Conservation (phyloP, 164 flowering plant genomes). For the Malania oleifera region DNA sequence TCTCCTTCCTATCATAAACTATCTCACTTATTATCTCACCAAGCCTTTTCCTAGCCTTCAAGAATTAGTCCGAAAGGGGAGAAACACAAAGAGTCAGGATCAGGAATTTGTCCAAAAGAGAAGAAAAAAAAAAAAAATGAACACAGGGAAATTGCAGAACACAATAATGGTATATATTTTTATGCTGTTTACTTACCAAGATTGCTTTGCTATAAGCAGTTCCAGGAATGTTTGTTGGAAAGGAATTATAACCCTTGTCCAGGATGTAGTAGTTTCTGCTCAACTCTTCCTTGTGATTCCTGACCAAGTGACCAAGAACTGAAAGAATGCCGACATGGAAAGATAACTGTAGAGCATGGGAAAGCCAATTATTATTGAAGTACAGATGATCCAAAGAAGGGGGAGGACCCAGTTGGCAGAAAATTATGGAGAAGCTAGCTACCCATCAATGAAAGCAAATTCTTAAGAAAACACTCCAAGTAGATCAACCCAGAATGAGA, state of each 20-base stretch:
- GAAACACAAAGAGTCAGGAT: neutral
- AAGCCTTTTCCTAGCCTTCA: slow-evolving; percentile 40
- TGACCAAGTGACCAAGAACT: slow-evolving; percentile 49
- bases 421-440: slow-evolving; percentile 3
- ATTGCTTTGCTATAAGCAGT: slow-evolving; percentile 49
- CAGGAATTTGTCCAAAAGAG: neutral
- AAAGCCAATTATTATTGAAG: neutral
- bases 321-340: slow-evolving; percentile 65
- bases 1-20: slow-evolving; percentile 31
- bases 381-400: neutral
- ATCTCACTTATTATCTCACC: slow-evolving; percentile 28
- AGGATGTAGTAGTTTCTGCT: slow-evolving; percentile 53
- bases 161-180: neutral
- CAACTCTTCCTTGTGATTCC: slow-evolving; percentile 33
- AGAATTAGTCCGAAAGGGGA: neutral
- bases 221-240: slow-evolving; percentile 63
- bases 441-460: slow-evolving; percentile 10
- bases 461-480: neutral
- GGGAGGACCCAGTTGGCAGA: neutral
- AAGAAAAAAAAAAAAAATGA: neutral
- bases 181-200: slow-evolving; percentile 21
- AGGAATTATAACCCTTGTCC: slow-evolving; percentile 77
- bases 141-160: neutral
- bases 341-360: slow-evolving; percentile 43
- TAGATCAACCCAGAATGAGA: too few species aligned